Conservation (phyloP, 1,284 basidiomycete genomes). For the Microstroma glucosiphilum region DNA sequence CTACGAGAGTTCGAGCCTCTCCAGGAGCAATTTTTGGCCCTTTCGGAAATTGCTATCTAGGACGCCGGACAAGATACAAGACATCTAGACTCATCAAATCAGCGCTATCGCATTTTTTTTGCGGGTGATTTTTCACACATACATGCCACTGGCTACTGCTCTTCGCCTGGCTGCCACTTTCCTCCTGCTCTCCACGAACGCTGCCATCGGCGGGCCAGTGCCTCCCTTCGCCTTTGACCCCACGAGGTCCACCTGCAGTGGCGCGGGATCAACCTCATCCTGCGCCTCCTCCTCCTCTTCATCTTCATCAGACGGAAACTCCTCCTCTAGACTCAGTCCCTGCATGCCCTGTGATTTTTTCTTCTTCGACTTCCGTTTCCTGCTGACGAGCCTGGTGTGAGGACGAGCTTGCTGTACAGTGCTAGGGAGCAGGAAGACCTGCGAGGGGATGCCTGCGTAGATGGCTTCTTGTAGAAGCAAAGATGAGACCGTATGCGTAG, state of each 20-base stretch:
- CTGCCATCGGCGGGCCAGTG: neutral
- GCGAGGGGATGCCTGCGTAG: neutral
- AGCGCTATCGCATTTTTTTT: too few species aligned
- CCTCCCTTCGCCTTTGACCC: neutral
- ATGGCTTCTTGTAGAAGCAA: neutral
- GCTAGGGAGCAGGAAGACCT: neutral
- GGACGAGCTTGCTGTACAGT: neutral
- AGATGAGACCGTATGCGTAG: neutral
- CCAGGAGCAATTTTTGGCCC: too few species aligned
- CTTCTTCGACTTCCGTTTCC: neutral
- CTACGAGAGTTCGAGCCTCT: too few species aligned
- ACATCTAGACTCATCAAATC: too few species aligned
- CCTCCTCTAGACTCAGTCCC: neutral
- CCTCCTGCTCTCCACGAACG: neutral
- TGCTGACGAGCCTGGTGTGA: neutral
- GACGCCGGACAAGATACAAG: too few species aligned
- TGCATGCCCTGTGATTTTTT: neutral
- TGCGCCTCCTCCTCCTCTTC: neutral
- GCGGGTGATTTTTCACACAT: neutral
- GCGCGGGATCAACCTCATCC: neutral
- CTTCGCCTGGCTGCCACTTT: neutral
- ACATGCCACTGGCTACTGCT: neutral
- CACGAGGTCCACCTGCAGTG: neutral
- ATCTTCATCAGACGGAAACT: slow-evolving; percentile 2
- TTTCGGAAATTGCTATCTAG: too few species aligned